Conservation (phyloP, 2,329 filamentous ascomycete species). For the Talaromyces marneffei region DNA sequence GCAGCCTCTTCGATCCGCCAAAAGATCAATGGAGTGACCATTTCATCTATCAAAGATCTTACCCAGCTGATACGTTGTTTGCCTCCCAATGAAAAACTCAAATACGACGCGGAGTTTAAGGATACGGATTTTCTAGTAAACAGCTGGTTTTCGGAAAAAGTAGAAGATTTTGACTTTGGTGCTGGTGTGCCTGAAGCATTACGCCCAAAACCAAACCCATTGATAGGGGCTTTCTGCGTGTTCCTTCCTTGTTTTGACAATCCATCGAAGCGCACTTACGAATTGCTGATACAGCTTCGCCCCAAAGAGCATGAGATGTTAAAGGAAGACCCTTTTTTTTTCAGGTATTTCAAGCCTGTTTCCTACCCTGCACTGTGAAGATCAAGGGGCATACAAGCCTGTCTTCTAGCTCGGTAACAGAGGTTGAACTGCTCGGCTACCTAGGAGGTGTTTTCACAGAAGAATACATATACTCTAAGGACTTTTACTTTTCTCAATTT, state of each 20-base stretch:
- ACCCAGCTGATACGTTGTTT: not conserved
- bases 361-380: not conserved
- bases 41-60: not conserved
- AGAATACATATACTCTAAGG: not conserved
- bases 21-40: not conserved
- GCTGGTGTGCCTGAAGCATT: slow-evolving; percentile 16
- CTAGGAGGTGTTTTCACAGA: not conserved
- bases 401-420: not conserved
- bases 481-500: not conserved
- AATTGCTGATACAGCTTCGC: slow-evolving; percentile 18
- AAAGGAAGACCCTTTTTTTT: slow-evolving; percentile 17
- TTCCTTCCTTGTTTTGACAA: not conserved
- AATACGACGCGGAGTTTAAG: slow-evolving; percentile 14
- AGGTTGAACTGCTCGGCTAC: not conserved
- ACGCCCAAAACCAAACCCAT: slow-evolving; percentile 18
- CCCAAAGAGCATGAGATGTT: slow-evolving; percentile 17
- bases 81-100: not conserved
- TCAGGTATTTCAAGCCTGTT: slow-evolving; percentile 17
- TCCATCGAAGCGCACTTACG: slow-evolving; percentile 13
- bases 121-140: slow-evolving; percentile 23
- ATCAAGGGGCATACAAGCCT: not conserved
- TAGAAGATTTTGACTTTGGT: slow-evolving; percentile 21
- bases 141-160: slow-evolving; percentile 20
- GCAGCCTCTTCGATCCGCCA: not conserved
- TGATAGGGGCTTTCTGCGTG: not conserved